A percentile compares a stretch with the other conserved stretches of the same genome.
These are phyloP conservation scores for Astraeus odoratus DNA, from an alignment of 768 basidiomycete species.

Conservation along the genomic window DNA sequence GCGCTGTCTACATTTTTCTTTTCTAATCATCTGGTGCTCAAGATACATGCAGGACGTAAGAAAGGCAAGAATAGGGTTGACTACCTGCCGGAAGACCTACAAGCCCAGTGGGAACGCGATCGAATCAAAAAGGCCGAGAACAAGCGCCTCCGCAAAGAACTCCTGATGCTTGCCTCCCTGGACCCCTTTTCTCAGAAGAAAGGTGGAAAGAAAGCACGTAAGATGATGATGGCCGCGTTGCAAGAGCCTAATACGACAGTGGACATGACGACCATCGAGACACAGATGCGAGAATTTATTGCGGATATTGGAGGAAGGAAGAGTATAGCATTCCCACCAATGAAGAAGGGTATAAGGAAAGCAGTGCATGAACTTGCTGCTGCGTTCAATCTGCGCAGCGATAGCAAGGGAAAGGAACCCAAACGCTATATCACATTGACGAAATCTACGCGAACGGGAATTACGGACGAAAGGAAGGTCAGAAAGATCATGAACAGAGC, in stretches of 20 bases:
- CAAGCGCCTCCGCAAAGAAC: slow-evolving; percentile 56
- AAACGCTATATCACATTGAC: slow-evolving; percentile 69
- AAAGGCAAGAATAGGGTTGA: slow-evolving; percentile 11
- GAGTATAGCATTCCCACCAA: slow-evolving; percentile 70
- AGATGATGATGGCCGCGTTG: slow-evolving; percentile 56
- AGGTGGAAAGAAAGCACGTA: slow-evolving; percentile 62
- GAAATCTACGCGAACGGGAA: slow-evolving; percentile 57
- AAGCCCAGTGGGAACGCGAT: slow-evolving; percentile 72
- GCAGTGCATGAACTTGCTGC: slow-evolving; percentile 73
- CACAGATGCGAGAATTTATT: slow-evolving; percentile 66
- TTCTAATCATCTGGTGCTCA: background rate
- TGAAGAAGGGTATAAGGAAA: slow-evolving; percentile 65
- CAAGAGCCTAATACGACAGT: slow-evolving; percentile 40
- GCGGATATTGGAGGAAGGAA: slow-evolving; percentile 40
- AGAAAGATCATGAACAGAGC: slow-evolving; percentile 32
- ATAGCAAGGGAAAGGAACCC: slow-evolving; percentile 66
- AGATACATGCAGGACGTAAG: background rate
- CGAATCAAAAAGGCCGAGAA: slow-evolving; percentile 74
- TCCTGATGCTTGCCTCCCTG: slow-evolving; percentile 47
- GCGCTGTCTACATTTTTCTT: background rate
- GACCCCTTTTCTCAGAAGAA: slow-evolving; percentile 61
- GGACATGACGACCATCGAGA: slow-evolving; percentile 61
- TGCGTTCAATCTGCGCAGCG: slow-evolving; percentile 71
- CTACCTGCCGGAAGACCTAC: slow-evolving; percentile 48
- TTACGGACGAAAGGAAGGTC: slow-evolving; percentile 60